Conservation (phyloP, 2,329 filamentous ascomycete species). For the Hymenoscyphus fraxineus region DNA sequence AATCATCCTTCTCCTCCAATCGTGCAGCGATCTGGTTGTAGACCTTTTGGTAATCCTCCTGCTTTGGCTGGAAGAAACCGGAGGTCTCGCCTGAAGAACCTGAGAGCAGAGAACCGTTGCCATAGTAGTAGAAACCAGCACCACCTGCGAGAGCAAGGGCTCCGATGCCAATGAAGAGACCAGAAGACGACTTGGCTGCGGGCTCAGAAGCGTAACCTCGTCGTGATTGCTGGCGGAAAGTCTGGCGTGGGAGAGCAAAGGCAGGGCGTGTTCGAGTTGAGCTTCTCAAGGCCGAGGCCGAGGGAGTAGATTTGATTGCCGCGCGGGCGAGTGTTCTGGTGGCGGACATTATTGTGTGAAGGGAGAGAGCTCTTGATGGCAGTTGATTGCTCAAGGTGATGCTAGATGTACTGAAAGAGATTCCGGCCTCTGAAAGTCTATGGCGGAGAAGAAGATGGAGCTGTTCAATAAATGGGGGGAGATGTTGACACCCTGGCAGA, state of each 20-base stretch:
- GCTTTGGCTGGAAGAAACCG: conserved; percentile 64
- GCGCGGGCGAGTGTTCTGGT: conserved; percentile 38
- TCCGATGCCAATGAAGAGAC: conserved; percentile 56
- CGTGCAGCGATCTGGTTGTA: conserved; percentile 80
- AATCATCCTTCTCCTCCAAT: conserved; percentile 86
- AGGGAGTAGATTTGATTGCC: conserved; percentile 35
- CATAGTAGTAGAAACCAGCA: conserved; percentile 64
- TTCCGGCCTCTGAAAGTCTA: background rate
- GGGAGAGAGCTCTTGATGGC: background rate
- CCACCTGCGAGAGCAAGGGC: conserved; percentile 57
- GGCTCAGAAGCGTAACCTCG: conserved; percentile 79
- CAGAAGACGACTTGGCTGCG: conserved; percentile 49
- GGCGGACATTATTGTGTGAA: conserved; percentile 38
- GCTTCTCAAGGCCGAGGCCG: conserved; percentile 52
- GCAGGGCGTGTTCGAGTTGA: conserved; percentile 49
- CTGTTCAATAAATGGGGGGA: background rate
- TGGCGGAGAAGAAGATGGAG: background rate
- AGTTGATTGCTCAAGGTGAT: background rate
- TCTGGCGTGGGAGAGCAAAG: conserved; percentile 59
- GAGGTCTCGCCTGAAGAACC: conserved; percentile 42
- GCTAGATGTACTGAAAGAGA: background rate
- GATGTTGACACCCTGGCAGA: conserved; percentile 3
- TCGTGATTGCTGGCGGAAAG: conserved; percentile 69
- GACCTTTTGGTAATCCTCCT: conserved; percentile 91
- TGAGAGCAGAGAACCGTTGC: conserved; percentile 38